Evolutionary conservation across 306 rosid species (phyloP), one percentile per base, ranked within the genome.

Genomic region (Lotus japonicus): DNA sequence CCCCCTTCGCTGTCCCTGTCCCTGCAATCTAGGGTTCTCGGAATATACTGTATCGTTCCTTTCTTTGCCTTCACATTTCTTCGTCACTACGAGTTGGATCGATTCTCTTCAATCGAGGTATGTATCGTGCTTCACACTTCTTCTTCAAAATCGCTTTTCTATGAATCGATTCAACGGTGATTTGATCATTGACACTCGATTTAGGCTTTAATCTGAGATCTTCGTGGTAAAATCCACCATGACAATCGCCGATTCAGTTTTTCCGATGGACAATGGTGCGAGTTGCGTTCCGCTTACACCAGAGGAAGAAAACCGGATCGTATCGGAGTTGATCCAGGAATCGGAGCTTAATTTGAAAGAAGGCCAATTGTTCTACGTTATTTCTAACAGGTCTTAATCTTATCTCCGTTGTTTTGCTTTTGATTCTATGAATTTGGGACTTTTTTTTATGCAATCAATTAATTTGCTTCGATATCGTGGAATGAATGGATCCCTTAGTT

Each of bases 261-360:
- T 75, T 61, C 86, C 84, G 80, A 77, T 83, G 86, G 96, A 87
- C 41, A 88, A 81, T 72, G 92, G 80, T 15, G 76, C 65, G 31
- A 88, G 88, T 53, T 90, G 89, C 79, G 56, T 88, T 0, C 96
- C 95, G 46, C 79, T 76, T 51, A 77, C 92, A 0, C 92, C 95
- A 7, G 95, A 87, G 82, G 95, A 87, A 44, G 99, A 95, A 81
- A 85, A 82, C 38, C 85, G 85, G 85, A 91, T 84, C 86, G 45
- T 95, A 15, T 58, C 83, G 5, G 91, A 91, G 19, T 81, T 91
- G 82, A 41, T 72, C 36, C 71, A 76, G 19, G 77, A 83, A 74
- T 88, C 96, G 4, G 97, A 95, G 73, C 82, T 86, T 64, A 85
- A 84, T 84, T 86, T 95, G 74, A 88, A 77, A 82, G 91, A 95